Evolutionary conservation across 177 flowering plant species (phyloP).

Genomic region (Vitis hybrid): DNA sequence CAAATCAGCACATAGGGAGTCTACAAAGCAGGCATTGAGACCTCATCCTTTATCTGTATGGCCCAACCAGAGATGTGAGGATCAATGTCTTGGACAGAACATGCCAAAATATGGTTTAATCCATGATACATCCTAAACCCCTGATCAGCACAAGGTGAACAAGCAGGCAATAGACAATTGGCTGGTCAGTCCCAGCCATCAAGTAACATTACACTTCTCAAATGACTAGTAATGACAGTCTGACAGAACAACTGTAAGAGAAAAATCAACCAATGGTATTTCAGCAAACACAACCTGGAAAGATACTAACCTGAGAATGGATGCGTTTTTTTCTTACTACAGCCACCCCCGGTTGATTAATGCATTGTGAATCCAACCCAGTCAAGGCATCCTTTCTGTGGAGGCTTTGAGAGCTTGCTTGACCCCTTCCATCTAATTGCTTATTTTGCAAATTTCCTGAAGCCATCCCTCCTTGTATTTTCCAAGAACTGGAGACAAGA

Average conservation of each 20-base stretch:
- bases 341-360: slow-evolving; percentile 59
- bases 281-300: slow-evolving; percentile 1
- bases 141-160: slow-evolving; percentile 2
- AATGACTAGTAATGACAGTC: neutral
- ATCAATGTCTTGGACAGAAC: too few relatives aligned
- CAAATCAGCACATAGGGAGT: too few relatives aligned
- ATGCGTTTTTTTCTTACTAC: slow-evolving; percentile 72
- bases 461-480: slow-evolving; percentile 40
- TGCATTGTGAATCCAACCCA: slow-evolving; percentile 60
- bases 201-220: neutral
- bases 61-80: too few relatives aligned
- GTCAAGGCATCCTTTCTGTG: slow-evolving; percentile 55
- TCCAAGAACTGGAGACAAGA: slow-evolving; percentile 41
- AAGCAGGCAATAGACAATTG: neutral
- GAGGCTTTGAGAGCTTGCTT: slow-evolving; percentile 45
- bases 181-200: neutral
- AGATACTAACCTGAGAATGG: slow-evolving; percentile 66
- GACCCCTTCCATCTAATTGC: slow-evolving; percentile 50
- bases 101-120: too few relatives aligned
- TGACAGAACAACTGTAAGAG: neutral
- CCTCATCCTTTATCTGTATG: too few relatives aligned
- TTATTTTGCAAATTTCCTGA: slow-evolving; percentile 45
- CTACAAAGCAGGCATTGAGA: too few relatives aligned
- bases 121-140: neutral
- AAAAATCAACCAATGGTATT: neutral